phyloP scores from a whole-genome alignment of 2,329 filamentous ascomycete species.

The Ceratocystis colombiana region DNA sequence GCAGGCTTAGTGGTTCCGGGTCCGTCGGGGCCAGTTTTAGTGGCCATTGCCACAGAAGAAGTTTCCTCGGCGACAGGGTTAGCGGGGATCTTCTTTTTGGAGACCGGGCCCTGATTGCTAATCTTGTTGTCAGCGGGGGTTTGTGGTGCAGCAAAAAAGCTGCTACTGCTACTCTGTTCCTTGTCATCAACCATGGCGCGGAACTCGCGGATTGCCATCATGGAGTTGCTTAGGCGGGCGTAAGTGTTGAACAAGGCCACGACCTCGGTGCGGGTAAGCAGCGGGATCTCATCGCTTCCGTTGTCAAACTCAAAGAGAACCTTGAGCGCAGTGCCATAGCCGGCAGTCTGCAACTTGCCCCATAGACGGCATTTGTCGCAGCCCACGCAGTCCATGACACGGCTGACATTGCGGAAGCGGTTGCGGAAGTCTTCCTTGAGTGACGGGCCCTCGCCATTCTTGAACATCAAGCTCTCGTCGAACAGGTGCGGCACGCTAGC shows the following conservation, averaged over 20 bases:
- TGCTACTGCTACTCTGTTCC: conserved; percentile 29
- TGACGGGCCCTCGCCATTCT: conserved; percentile 60
- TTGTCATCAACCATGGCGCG: conserved; percentile 40
- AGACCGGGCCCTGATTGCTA: neutral
- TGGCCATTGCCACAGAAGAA: neutral
- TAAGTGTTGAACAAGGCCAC: conserved; percentile 94
- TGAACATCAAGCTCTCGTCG: conserved; percentile 93
- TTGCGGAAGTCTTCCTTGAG: conserved; percentile 96
- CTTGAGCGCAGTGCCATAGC: conserved; percentile 90
- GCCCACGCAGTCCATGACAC: conserved; percentile 96
- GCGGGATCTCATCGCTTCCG: conserved; percentile 52
- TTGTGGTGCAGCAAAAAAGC: neutral
- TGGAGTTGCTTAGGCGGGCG: conserved; percentile 70
- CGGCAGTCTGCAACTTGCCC: conserved; percentile 92
- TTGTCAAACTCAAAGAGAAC: conserved; percentile 89
- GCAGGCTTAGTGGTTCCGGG: conserved; percentile 13
- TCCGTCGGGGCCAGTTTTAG: neutral
- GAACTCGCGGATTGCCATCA: conserved; percentile 67
- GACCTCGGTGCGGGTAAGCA: conserved; percentile 77
- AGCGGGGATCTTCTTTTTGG: neutral
- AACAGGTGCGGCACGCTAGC: conserved; percentile 70
- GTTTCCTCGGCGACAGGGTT: neutral
- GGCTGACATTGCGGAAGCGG: conserved; percentile 90
- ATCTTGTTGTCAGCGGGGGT: neutral
- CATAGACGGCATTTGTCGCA: conserved; percentile 98